Conservation (phyloP, 108 stramenopile species). For the Bacterosira constricta region DNA sequence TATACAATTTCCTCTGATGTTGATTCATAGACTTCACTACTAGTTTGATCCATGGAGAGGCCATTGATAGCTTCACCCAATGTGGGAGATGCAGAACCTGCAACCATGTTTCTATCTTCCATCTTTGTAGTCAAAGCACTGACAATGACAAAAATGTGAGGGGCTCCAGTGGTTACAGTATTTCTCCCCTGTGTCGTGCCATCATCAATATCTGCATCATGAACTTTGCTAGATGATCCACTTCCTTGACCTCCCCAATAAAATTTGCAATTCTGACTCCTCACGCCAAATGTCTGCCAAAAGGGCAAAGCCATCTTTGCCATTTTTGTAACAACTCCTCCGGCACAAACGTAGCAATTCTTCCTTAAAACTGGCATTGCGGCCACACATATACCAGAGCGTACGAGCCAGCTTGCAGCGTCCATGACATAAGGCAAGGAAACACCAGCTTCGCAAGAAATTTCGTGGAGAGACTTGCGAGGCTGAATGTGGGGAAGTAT, state of each 20-base stretch:
- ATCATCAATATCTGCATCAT: constrained; percentile 19
- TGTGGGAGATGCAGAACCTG: constrained; percentile 15
- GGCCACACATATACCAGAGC: constrained; percentile 55
- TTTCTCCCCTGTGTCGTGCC: constrained; percentile 19
- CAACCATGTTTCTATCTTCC: neutral
- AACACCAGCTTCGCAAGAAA: constrained; percentile 71
- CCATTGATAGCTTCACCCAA: constrained; percentile 41
- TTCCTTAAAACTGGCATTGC: constrained; percentile 58
- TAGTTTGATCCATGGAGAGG: neutral
- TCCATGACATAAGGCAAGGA: constrained; percentile 63
- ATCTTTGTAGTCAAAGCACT: constrained; percentile 38
- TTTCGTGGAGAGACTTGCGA: constrained; percentile 65
- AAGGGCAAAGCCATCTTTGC: constrained; percentile 59
- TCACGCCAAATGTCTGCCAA: constrained; percentile 61
- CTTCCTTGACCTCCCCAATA: constrained; percentile 43
- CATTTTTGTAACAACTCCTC: constrained; percentile 53
- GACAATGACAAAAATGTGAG: constrained; percentile 43
- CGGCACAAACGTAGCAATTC: constrained; percentile 54
- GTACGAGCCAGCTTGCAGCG: constrained; percentile 64
- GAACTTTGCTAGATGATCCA: constrained; percentile 46
- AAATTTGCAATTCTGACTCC: constrained; percentile 28
- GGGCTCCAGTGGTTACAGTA: constrained; percentile 13
- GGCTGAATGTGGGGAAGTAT: constrained; percentile 65
- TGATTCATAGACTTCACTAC: neutral
- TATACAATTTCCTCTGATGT: constrained; percentile 2